Evolutionary conservation across 2,329 filamentous ascomycete genomes (phyloP), one percentile per base, ranked within the genome.

Genomic region (Sclerotinia spermophila): DNA sequence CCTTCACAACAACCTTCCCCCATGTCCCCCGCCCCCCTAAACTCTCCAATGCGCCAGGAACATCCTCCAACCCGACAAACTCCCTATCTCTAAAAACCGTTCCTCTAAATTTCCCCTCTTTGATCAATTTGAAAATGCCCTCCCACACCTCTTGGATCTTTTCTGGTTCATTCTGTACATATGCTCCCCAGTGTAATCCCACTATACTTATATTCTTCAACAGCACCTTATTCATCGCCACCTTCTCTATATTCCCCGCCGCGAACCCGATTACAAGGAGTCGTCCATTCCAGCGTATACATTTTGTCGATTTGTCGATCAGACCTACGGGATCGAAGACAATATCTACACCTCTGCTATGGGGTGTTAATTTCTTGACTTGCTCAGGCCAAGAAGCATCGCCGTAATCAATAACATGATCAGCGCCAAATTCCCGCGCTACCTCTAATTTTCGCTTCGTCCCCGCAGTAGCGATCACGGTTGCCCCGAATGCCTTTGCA

Each of bases 251-350:
- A 66, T 84, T 85, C 0, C 93, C 93, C 0, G 90, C 92, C 0
- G 94, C 94, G 79, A 97, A 98, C 0, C 95, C 95, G 75, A 98
- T 90, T 7, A 98, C 89, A 58, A 97, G 82, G 69, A 98, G 86
- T 19, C 94, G 87, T 1, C 92, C 95, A 80, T 97, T 97, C 94
- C 94, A 98, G 5, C 93, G 92, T 5, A 91, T 92, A 82, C 95
- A 97, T 82, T 97, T 97, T 75, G 94, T 92, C 75, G 90, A 93
- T 79, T 89, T 86, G 75, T 96, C 93, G 65, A 97, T 92, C 79
- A 97, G 83, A 1, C 95, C 95, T 1, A 98, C 95, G 19, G 95
- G 94, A 80, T 98, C 95, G 82, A 93, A 98, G 33, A 98, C 94
- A 67, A 98, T 93, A 81, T 98, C 94, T 27, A 97, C 94, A 11